Percentiles rank a stretch among this genome's conserved stretches.
These are phyloP conservation scores for Artemisia argyi DNA, from an alignment of 129 eudicot species.

Conservation along the genomic window DNA sequence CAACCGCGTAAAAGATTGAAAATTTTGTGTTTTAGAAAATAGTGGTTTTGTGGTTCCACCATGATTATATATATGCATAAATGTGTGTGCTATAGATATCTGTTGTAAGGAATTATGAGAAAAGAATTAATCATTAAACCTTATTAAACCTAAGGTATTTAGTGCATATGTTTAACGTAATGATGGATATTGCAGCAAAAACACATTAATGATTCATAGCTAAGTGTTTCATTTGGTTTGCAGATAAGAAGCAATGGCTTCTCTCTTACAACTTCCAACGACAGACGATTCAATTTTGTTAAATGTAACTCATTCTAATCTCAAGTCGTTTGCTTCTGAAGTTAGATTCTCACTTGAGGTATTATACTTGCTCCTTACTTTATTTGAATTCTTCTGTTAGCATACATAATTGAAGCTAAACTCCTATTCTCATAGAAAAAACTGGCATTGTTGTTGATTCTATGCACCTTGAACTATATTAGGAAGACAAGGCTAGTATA, in stretches of 20 bases:
- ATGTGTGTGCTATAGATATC: neutral
- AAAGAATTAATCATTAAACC: neutral
- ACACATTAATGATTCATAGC: too few species aligned
- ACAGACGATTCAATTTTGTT: conserved; percentile 73
- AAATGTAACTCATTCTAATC: conserved; percentile 76
- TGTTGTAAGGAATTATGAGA: neutral
- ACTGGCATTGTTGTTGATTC: too few species aligned
- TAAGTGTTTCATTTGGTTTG: conserved; percentile 14
- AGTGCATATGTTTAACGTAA: neutral
- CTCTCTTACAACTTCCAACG: conserved; percentile 64
- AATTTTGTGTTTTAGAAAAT: too few species aligned
- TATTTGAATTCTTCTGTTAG: neutral
- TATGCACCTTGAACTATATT: too few species aligned
- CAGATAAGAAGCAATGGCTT: conserved; percentile 51
- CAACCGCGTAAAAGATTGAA: too few species aligned
- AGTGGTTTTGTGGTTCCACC: too few species aligned
- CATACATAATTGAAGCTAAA: too few species aligned
- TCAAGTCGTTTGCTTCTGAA: conserved; percentile 76
- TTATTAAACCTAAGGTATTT: conserved; percentile 1
- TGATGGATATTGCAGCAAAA: too few species aligned
- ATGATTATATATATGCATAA: too few species aligned
- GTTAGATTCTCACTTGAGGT: conserved; percentile 85
- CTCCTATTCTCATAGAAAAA: neutral
- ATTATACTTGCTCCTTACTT: conserved; percentile 7
- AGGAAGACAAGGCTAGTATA: too few species aligned